A percentile compares a stretch with the other conserved stretches of the same genome.
These are phyloP conservation scores for Acrodontium crateriforme DNA, from an alignment of 2,329 filamentous ascomycete species.

Conservation along the genomic window DNA sequence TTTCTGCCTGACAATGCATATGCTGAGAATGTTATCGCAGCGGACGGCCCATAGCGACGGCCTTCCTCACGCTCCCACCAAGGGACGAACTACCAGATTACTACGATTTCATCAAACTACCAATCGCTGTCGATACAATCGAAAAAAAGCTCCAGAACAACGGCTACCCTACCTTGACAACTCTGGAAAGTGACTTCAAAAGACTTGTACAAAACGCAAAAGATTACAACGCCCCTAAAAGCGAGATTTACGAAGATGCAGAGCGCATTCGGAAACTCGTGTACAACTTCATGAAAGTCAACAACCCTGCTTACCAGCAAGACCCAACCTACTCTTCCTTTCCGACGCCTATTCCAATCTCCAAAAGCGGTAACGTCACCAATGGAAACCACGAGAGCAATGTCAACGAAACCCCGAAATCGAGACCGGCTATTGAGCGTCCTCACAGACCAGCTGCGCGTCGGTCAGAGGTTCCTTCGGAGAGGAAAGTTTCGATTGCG, in stretches of 20 bases:
- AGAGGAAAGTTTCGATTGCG: conserved; percentile 17
- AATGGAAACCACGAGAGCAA: conserved; percentile 8
- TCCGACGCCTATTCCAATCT: conserved; percentile 56
- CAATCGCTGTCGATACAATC: conserved; percentile 63
- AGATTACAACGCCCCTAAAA: conserved; percentile 62
- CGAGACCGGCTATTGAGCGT: conserved; percentile 6
- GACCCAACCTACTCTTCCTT: conserved; percentile 54
- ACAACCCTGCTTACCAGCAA: conserved; percentile 68
- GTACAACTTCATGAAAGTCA: conserved; percentile 75
- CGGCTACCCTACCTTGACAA: conserved; percentile 56
- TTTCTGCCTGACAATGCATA: not conserved
- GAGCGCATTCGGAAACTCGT: conserved; percentile 76
- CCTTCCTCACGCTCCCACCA: conserved; percentile 57
- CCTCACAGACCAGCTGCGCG: conserved; percentile 7
- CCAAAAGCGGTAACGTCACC: conserved; percentile 16
- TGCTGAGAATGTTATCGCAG: conserved; percentile 26
- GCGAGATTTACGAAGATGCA: conserved; percentile 65
- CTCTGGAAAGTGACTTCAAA: conserved; percentile 74
- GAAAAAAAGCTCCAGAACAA: conserved; percentile 57
- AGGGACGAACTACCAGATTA: conserved; percentile 49
- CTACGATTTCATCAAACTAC: conserved; percentile 62
- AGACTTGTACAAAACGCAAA: conserved; percentile 81
- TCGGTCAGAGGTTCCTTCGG: conserved; percentile 15
- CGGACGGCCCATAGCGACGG: conserved; percentile 58
- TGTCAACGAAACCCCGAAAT: conserved; percentile 11